phyloP scores from a whole-genome alignment of 2,329 filamentous ascomycete species.

The Fusarium sp. region DNA sequence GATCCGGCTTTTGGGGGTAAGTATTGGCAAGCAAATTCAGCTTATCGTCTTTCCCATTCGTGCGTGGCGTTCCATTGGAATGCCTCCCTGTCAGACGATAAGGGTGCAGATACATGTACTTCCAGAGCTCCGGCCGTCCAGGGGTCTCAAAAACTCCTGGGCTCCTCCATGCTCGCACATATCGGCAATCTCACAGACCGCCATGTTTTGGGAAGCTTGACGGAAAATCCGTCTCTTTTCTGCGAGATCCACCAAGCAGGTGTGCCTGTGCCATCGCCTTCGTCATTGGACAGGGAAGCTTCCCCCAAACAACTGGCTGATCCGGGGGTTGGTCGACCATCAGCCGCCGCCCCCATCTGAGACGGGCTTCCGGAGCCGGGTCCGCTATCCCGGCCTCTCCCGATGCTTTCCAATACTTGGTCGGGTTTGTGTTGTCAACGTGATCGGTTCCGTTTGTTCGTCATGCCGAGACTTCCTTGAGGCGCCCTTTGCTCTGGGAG shows the following conservation, averaged over 20 bases:
- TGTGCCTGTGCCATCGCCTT: neutral
- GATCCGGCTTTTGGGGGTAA: neutral
- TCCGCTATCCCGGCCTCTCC: constrained; percentile 31
- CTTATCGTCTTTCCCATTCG: neutral
- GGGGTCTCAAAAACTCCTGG: constrained; percentile 3
- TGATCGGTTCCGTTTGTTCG: constrained; percentile 26
- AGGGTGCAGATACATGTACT: constrained; percentile 6
- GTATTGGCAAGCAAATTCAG: neutral
- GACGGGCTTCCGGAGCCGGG: constrained; percentile 28
- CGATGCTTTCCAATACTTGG: constrained; percentile 14
- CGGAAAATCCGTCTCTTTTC: constrained; percentile 7
- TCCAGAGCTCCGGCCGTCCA: neutral
- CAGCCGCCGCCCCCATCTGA: neutral
- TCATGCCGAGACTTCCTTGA: constrained; percentile 16
- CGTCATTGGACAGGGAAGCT: neutral
- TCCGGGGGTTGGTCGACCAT: neutral
- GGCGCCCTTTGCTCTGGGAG: neutral
- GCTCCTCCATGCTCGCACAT: constrained; percentile 2
- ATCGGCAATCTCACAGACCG: constrained; percentile 14
- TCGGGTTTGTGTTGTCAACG: constrained; percentile 19
- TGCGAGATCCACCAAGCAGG: constrained; percentile 5
- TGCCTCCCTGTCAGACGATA: neutral
- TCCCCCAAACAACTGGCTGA: neutral
- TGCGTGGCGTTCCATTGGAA: neutral
- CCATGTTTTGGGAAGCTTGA: neutral